Evolutionary conservation across 352 stramenopile genomes (phyloP).

Genomic region (Phytophthora pinifolia): DNA sequence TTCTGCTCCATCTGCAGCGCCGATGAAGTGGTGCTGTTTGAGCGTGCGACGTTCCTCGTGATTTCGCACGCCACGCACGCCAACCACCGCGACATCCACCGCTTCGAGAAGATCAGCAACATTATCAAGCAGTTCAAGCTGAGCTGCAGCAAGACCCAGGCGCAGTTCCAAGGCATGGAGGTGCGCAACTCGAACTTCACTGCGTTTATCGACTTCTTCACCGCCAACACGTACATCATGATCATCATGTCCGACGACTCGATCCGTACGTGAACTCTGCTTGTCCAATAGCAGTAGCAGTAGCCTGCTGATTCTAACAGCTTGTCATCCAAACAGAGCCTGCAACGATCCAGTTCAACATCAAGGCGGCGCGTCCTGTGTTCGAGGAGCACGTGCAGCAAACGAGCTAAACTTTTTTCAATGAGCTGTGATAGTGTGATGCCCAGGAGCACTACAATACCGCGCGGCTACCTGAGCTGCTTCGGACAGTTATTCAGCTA

Average conservation of each 20-base stretch:
- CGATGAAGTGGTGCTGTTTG: constrained; percentile 97
- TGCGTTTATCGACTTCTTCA: constrained; percentile 98
- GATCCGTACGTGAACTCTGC: constrained; percentile 54
- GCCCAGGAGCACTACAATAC: too few species aligned
- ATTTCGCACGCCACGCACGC: constrained; percentile 95
- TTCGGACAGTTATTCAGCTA: constrained; percentile 1
- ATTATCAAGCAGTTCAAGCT: constrained; percentile 99
- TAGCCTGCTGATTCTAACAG: constrained; percentile 7
- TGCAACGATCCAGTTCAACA: constrained; percentile 96
- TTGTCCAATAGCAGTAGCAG: too few species aligned
- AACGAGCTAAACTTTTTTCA: constrained; percentile 53
- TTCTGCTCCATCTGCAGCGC: constrained; percentile 98
- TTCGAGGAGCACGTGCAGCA: constrained; percentile 97
- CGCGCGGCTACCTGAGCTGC: too few species aligned
- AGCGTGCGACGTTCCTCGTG: constrained; percentile 98
- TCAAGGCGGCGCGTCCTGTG: constrained; percentile 94
- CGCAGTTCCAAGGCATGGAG: constrained; percentile 98
- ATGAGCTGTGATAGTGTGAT: background rate
- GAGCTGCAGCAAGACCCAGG: constrained; percentile 97
- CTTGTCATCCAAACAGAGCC: constrained; percentile 58
- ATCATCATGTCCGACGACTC: constrained; percentile 95
- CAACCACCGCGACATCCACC: constrained; percentile 95
- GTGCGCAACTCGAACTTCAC: constrained; percentile 98
- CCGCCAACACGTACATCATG: constrained; percentile 99
- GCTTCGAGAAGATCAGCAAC: constrained; percentile 99